Conservation (phyloP, 177 flowering plant genomes). For the Vitis hybrid region DNA sequence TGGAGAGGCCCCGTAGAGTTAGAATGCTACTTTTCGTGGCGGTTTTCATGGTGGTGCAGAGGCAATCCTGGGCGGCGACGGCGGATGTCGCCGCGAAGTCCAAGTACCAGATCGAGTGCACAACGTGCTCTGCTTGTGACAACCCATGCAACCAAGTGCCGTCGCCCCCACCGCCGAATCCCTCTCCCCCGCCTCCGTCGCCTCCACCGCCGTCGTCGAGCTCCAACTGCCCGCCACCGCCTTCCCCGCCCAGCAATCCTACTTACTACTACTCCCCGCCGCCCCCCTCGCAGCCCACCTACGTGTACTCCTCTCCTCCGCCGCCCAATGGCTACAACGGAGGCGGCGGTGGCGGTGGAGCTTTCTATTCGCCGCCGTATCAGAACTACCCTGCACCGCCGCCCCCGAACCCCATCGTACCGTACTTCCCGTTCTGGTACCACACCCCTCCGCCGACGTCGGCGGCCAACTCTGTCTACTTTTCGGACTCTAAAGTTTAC, state of each 20-base stretch:
- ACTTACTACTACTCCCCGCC: constrained; percentile 39
- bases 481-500: not conserved
- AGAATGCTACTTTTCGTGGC: not conserved
- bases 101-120: constrained; percentile 51
- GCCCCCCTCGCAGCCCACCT: constrained; percentile 27
- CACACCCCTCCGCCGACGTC: constrained; percentile 42
- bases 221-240: constrained; percentile 33
- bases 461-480: not conserved
- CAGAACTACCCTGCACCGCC: constrained; percentile 38
- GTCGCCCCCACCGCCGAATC: constrained; percentile 36
- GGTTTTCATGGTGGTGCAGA: constrained; percentile 3
- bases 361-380: constrained; percentile 32
- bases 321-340: constrained; percentile 15
- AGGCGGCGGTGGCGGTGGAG: constrained; percentile 24
- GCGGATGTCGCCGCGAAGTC: constrained; percentile 12
- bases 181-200: constrained; percentile 24
- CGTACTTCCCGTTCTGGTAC: constrained; percentile 66
- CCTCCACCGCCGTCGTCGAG: constrained; percentile 28
- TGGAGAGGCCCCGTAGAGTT: not conserved
- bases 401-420: constrained; percentile 72
- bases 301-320: constrained; percentile 37
- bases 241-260: constrained; percentile 20
- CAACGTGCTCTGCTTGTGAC: constrained; percentile 65
- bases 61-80: not conserved
- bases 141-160: constrained; percentile 47